Conservation (phyloP, 495 filamentous ascomycete genomes). For the Penicillium crystallinum region DNA sequence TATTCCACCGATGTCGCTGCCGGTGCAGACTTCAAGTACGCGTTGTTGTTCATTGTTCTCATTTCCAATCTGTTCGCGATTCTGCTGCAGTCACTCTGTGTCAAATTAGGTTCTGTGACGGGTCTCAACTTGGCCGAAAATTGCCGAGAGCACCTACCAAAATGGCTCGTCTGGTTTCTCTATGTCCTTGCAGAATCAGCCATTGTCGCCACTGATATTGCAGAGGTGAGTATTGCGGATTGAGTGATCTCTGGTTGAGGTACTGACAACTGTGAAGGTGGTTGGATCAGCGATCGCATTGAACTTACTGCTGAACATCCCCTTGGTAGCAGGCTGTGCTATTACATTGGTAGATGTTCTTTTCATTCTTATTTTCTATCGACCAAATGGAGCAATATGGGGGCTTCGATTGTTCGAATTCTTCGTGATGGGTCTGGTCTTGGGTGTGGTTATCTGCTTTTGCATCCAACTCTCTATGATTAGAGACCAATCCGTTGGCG, state of each 20-base stretch:
- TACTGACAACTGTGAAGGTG: slow-evolving; percentile 47
- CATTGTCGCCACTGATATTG: slow-evolving; percentile 87
- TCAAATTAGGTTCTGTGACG: slow-evolving; percentile 82
- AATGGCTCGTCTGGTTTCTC: slow-evolving; percentile 68
- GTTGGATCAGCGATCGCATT: slow-evolving; percentile 90
- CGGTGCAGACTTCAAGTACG: slow-evolving; percentile 58
- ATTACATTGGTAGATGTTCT: slow-evolving; percentile 82
- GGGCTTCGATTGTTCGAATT: slow-evolving; percentile 74
- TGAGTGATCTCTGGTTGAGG: neutral
- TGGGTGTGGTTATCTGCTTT: slow-evolving; percentile 87
- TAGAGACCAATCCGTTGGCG: slow-evolving; percentile 58
- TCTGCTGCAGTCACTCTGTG: slow-evolving; percentile 73
- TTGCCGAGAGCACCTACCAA: slow-evolving; percentile 68
- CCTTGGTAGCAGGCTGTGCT: slow-evolving; percentile 80
- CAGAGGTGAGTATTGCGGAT: slow-evolving; percentile 51
- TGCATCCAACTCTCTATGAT: slow-evolving; percentile 83
- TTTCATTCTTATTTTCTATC: slow-evolving; percentile 79
- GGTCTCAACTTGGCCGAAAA: slow-evolving; percentile 77
- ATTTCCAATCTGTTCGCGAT: slow-evolving; percentile 83
- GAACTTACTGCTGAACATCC: slow-evolving; percentile 74
- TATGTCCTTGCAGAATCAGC: slow-evolving; percentile 74
- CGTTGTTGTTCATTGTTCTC: slow-evolving; percentile 73
- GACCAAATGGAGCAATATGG: slow-evolving; percentile 66
- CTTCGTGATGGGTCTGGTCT: slow-evolving; percentile 72
- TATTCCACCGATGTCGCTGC: slow-evolving; percentile 81